A percentile compares a stretch with the other conserved stretches of the same genome.
phyloP scores from a whole-genome alignment of 2,329 filamentous ascomycete genomes.

The Verticillium zaregamsianum region DNA sequence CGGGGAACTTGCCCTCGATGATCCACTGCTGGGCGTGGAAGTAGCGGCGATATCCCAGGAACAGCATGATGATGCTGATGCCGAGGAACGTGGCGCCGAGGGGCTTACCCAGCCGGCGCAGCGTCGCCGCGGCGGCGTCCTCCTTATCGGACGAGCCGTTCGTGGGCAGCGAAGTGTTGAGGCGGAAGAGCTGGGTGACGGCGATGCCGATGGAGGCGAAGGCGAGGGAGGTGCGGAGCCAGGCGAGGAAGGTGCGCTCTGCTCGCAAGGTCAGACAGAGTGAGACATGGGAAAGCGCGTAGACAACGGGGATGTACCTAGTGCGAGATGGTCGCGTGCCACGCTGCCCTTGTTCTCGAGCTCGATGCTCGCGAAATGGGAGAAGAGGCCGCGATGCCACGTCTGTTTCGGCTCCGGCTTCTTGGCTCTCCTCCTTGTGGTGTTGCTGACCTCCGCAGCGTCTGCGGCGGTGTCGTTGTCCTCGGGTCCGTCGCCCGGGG shows the following conservation, averaged over 20 bases:
- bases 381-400: conserved; percentile 50
- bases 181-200: conserved; percentile 78
- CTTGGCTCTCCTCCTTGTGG: conserved; percentile 2
- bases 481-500: conserved; percentile 6
- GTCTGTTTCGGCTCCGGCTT: conserved; percentile 23
- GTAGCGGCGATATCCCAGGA: conserved; percentile 75
- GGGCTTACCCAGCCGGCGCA: conserved; percentile 66
- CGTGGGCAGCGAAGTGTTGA: conserved; percentile 61
- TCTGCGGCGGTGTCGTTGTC: conserved; percentile 11
- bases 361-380: conserved; percentile 59
- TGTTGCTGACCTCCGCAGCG: conserved; percentile 1
- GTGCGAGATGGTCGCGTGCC: conserved; percentile 74
- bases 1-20: conserved; percentile 74
- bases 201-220: conserved; percentile 82
- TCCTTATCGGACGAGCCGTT: conserved; percentile 20
- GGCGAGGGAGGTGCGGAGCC: conserved; percentile 76
- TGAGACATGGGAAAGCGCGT: background rate
- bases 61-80: conserved; percentile 69
- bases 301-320: conserved; percentile 47
- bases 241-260: conserved; percentile 84
- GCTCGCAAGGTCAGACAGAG: background rate
- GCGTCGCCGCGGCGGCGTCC: conserved; percentile 32
- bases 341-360: conserved; percentile 84
- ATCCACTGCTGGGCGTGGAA: conserved; percentile 77
- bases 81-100: conserved; percentile 73